phyloP scores from a whole-genome alignment of 371 early-diverging fungal genomes.

The Quaeritorhiza haematococci region DNA sequence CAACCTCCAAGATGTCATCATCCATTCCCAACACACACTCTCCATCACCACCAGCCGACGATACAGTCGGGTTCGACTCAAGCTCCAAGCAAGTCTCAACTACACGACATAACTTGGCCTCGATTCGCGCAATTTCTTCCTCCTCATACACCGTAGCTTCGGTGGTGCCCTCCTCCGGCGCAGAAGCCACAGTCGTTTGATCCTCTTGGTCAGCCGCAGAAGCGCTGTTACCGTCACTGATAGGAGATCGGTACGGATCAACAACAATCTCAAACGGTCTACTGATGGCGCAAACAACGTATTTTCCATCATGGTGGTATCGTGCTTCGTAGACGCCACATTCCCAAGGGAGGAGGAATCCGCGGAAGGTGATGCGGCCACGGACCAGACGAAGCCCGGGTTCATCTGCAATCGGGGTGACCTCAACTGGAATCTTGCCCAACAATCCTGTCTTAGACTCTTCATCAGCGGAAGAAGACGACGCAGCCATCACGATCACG shows the following conservation, averaged over 20 bases:
- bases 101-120: too few relatives aligned
- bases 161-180: too few relatives aligned
- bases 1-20: background rate
- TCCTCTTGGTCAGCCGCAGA: too few relatives aligned
- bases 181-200: too few relatives aligned
- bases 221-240: too few relatives aligned
- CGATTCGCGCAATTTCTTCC: too few relatives aligned
- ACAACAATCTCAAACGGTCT: slow-evolving; percentile 70
- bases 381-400: slow-evolving; percentile 23
- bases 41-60: background rate
- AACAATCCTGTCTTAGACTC: slow-evolving; percentile 1
- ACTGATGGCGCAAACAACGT: slow-evolving; percentile 75
- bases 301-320: slow-evolving; percentile 80
- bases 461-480: background rate
- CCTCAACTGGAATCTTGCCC: slow-evolving; percentile 19
- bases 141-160: too few relatives aligned
- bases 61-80: slow-evolving; percentile 18
- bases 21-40: background rate
- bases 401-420: slow-evolving; percentile 9
- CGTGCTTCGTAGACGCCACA: slow-evolving; percentile 82
- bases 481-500: slow-evolving; percentile 3
- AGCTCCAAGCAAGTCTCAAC: slow-evolving; percentile 22
- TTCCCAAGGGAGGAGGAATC: slow-evolving; percentile 70
- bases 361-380: slow-evolving; percentile 25
- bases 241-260: too few relatives aligned